Evolutionary conservation across 2,329 filamentous ascomycete species (phyloP).

Genomic region (Cordyceps tenuipes): DNA sequence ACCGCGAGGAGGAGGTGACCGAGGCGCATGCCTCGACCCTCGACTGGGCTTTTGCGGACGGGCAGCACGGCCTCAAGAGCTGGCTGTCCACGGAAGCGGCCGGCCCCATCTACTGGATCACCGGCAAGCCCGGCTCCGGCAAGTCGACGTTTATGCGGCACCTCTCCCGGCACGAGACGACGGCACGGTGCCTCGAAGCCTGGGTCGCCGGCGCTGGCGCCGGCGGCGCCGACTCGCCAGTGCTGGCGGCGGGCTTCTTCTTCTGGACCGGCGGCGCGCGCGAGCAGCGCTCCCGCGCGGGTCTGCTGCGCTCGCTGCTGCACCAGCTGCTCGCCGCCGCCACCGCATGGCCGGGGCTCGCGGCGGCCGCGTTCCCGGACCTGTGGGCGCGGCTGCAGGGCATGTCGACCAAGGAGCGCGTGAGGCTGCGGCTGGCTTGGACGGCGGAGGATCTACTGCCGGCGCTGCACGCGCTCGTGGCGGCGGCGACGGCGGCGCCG

Average conservation of each 20-base stretch:
- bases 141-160: slow-evolving; percentile 39
- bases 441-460: slow-evolving; percentile 21
- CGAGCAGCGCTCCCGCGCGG: slow-evolving; percentile 29
- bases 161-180: slow-evolving; percentile 20
- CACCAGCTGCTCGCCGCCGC: slow-evolving; percentile 29
- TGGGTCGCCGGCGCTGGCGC: slow-evolving; percentile 22
- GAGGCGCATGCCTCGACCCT: slow-evolving; percentile 26
- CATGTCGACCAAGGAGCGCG: slow-evolving; percentile 25
- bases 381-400: slow-evolving; percentile 21
- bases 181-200: slow-evolving; percentile 12
- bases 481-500: slow-evolving; percentile 15
- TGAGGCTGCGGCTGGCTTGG: slow-evolving; percentile 24
- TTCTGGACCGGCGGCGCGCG: slow-evolving; percentile 36
- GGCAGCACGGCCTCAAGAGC: slow-evolving; percentile 16
- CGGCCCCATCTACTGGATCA: slow-evolving; percentile 28
- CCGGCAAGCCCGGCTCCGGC: slow-evolving; percentile 35
- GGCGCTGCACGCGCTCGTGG: slow-evolving; percentile 18
- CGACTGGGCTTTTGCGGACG: slow-evolving; percentile 27
- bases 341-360: slow-evolving; percentile 17
- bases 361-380: slow-evolving; percentile 19
- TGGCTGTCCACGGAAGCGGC: slow-evolving; percentile 20
- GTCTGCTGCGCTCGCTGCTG: slow-evolving; percentile 28
- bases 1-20: slow-evolving; percentile 23
- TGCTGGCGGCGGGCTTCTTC: slow-evolving; percentile 32
- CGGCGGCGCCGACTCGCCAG: too few relatives aligned